A percentile compares a stretch with the other conserved stretches of the same genome.
Conservation (phyloP, 495 filamentous ascomycete species). For the Friedmanniomyces simplex region DNA sequence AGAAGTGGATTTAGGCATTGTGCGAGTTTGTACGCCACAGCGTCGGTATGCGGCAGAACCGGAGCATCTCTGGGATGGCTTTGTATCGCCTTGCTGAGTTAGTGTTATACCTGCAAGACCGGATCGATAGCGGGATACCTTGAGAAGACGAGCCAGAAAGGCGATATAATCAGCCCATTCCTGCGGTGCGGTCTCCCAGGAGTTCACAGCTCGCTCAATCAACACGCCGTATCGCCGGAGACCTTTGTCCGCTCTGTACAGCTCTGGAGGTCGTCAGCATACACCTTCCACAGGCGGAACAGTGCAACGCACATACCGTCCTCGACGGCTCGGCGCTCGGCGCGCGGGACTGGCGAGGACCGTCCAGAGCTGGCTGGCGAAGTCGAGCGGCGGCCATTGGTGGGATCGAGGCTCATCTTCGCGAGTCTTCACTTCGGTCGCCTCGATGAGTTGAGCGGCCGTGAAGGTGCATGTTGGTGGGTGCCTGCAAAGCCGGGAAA, state of each 20-base stretch:
- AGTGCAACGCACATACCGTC: constrained; percentile 31
- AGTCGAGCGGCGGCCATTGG: constrained; percentile 22
- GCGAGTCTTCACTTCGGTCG: not conserved
- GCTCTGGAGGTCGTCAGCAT: constrained; percentile 2
- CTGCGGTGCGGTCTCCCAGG: constrained; percentile 87
- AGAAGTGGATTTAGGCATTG: constrained; percentile 90
- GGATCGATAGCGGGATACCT: constrained; percentile 44
- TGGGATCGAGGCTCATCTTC: constrained; percentile 28
- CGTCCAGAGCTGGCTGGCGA: constrained; percentile 32
- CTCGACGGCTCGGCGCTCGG: constrained; percentile 29
- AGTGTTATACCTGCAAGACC: not conserved
- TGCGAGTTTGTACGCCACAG: constrained; percentile 80
- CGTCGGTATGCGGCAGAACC: constrained; percentile 69
- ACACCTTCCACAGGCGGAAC: not conserved
- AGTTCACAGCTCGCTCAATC: constrained; percentile 74
- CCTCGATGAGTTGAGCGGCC: not conserved
- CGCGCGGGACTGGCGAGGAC: constrained; percentile 29
- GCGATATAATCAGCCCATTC: constrained; percentile 99
- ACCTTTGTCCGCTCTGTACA: constrained; percentile 65
- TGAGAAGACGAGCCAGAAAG: constrained; percentile 81
- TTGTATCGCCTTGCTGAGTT: constrained; percentile 63
- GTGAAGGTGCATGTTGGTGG: not conserved
- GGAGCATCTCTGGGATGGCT: constrained; percentile 60
- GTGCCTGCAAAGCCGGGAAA: too few species aligned
- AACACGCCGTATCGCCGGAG: constrained; percentile 84